Conservation (phyloP, 805 yeast genomes). For the Ogataea glucozyma region DNA sequence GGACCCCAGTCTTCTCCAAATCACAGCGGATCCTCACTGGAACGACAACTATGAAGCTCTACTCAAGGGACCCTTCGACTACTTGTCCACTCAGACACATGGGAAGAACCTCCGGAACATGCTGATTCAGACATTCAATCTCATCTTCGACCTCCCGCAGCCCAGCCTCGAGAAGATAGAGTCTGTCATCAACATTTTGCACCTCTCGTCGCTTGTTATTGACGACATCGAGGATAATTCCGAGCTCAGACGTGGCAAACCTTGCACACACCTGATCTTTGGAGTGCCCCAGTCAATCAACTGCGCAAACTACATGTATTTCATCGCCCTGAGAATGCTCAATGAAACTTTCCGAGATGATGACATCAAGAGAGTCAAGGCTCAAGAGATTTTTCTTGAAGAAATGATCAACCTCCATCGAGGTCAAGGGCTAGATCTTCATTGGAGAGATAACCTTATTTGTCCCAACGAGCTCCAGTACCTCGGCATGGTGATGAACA, state of each 20-base stretch:
- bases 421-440: conserved; percentile 88
- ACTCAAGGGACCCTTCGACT: conserved; percentile 47
- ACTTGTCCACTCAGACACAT: conserved; percentile 45
- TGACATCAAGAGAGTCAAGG: conserved; percentile 26
- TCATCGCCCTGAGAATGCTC: conserved; percentile 58
- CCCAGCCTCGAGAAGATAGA: conserved; percentile 42
- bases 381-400: conserved; percentile 52
- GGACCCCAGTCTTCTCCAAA: conserved; percentile 8
- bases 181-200: conserved; percentile 57
- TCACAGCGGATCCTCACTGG: conserved; percentile 16
- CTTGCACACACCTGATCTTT: conserved; percentile 74
- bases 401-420: conserved; percentile 81
- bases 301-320: conserved; percentile 80
- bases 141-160: conserved; percentile 46
- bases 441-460: conserved; percentile 72
- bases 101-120: conserved; percentile 58
- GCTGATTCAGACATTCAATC: conserved; percentile 54
- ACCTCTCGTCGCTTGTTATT: conserved; percentile 65
- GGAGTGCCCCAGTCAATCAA: conserved; percentile 83
- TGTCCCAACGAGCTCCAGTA: conserved; percentile 69
- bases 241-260: conserved; percentile 67
- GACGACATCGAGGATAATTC: conserved; percentile 91
- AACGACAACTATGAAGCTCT: conserved; percentile 30
- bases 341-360: conserved; percentile 30
- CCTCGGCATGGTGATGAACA: conserved; percentile 77